Conservation (phyloP, 139 green algal species). For the Auxenochlorella protothecoides region DNA sequence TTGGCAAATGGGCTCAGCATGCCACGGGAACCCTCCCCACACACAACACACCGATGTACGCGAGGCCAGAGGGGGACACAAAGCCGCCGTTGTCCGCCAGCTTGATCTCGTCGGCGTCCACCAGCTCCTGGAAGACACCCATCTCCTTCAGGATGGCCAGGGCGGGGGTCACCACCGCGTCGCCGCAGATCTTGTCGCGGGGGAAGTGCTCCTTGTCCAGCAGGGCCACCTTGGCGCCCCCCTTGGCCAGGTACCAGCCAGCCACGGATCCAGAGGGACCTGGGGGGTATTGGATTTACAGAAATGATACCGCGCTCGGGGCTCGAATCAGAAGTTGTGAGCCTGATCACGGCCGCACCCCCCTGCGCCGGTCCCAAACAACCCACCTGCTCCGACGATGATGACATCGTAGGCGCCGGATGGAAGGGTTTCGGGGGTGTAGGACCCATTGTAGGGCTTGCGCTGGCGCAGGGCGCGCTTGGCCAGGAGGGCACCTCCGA, state of each 20-base stretch:
- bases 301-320: background rate
- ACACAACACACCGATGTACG: conserved; percentile 63
- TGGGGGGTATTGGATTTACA: background rate
- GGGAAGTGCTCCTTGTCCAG: conserved; percentile 84
- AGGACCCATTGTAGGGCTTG: conserved; percentile 38
- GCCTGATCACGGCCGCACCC: too few relatives aligned
- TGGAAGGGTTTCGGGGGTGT: conserved; percentile 48
- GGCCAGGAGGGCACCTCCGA: conserved; percentile 4
- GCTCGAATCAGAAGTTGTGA: too few relatives aligned
- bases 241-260: conserved; percentile 59
- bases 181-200: conserved; percentile 38
- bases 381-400: conserved; percentile 63
- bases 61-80: conserved; percentile 62
- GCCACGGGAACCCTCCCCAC: background rate
- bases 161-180: conserved; percentile 70
- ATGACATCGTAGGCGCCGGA: conserved; percentile 64
- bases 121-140: conserved; percentile 68
- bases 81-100: conserved; percentile 74
- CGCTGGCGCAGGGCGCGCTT: conserved; percentile 3
- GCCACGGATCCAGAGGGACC: conserved; percentile 65
- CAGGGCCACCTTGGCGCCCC: conserved; percentile 65
- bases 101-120: conserved; percentile 70
- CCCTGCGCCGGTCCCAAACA: too few relatives aligned
- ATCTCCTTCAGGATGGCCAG: conserved; percentile 61
- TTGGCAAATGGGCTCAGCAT: too few relatives aligned